phyloP scores from a whole-genome alignment of 2,329 filamentous ascomycete species.

The Mycosphaerella sp. region DNA sequence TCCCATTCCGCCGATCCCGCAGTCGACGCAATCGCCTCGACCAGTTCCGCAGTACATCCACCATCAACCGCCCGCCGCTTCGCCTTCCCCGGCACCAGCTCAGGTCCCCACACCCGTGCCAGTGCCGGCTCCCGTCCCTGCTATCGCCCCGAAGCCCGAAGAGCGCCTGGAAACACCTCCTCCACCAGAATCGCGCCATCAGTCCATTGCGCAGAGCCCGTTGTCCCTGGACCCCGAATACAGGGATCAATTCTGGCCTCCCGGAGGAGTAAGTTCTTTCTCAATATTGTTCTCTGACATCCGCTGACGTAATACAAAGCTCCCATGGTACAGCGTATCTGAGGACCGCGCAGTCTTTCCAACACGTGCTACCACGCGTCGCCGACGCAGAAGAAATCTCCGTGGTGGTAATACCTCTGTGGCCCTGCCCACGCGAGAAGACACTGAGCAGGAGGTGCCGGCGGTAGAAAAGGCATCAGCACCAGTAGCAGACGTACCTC shows the following conservation, averaged over 20 bases:
- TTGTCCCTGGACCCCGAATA: constrained; percentile 17
- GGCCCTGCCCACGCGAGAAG: constrained; percentile 43
- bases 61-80: constrained; percentile 12
- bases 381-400: constrained; percentile 39
- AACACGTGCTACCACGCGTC: constrained; percentile 42
- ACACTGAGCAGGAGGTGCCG: constrained; percentile 31
- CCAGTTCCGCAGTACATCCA: constrained; percentile 19
- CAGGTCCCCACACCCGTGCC: constrained; percentile 9
- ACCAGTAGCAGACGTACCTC: constrained; percentile 8
- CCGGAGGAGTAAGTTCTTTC: constrained; percentile 7
- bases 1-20: constrained; percentile 31
- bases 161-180: constrained; percentile 18
- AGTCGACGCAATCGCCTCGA: constrained; percentile 27
- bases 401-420: constrained; percentile 37
- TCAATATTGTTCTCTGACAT: background rate
- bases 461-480: constrained; percentile 29
- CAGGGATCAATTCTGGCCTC: constrained; percentile 19
- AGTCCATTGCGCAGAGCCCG: constrained; percentile 16
- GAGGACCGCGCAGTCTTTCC: constrained; percentile 47
- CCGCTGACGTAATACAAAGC: constrained; percentile 30
- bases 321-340: constrained; percentile 56
- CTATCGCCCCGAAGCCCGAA: constrained; percentile 5
- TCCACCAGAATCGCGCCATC: constrained; percentile 14
- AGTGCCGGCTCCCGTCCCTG: constrained; percentile 9
- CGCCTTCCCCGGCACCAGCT: constrained; percentile 14